phyloP scores from a whole-genome alignment of 2,329 filamentous ascomycete genomes.

The Colletotrichum orchidophilum region DNA sequence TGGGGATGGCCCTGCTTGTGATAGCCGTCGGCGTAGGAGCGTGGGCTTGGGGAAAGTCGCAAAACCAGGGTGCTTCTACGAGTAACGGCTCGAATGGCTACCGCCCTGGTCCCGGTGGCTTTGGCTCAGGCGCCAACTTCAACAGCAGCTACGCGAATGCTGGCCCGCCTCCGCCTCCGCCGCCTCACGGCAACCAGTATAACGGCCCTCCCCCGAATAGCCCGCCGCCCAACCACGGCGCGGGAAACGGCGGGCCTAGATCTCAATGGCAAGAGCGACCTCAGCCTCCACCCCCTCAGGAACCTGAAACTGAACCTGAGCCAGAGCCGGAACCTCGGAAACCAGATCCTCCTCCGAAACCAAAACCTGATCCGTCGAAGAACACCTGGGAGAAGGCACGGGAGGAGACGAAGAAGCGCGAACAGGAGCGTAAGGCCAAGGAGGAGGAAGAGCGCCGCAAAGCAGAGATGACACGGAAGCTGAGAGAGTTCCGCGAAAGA shows the following conservation, averaged over 20 bases:
- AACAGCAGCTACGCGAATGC: constrained; percentile 27
- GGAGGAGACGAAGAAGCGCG: constrained; percentile 71
- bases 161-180: constrained; percentile 33
- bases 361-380: constrained; percentile 36
- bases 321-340: constrained; percentile 39
- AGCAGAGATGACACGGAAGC: constrained; percentile 62
- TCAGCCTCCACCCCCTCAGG: constrained; percentile 35
- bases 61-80: constrained; percentile 44
- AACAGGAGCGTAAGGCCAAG: constrained; percentile 69
- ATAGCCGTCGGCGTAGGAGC: constrained; percentile 79
- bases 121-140: constrained; percentile 32
- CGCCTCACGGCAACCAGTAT: constrained; percentile 34
- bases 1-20: constrained; percentile 77
- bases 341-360: constrained; percentile 38
- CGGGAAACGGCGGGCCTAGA: constrained; percentile 45
- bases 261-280: constrained; percentile 49
- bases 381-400: constrained; percentile 46
- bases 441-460: constrained; percentile 70
- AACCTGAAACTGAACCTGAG: constrained; percentile 36
- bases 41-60: constrained; percentile 64
- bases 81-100: constrained; percentile 17
- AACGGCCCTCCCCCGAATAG: constrained; percentile 34
- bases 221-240: constrained; percentile 36
- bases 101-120: constrained; percentile 26
- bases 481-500: constrained; percentile 66